These are phyloP conservation scores for Cruciata laevipes DNA, from an alignment of 257 asterid genomes.

Conservation along the genomic window DNA sequence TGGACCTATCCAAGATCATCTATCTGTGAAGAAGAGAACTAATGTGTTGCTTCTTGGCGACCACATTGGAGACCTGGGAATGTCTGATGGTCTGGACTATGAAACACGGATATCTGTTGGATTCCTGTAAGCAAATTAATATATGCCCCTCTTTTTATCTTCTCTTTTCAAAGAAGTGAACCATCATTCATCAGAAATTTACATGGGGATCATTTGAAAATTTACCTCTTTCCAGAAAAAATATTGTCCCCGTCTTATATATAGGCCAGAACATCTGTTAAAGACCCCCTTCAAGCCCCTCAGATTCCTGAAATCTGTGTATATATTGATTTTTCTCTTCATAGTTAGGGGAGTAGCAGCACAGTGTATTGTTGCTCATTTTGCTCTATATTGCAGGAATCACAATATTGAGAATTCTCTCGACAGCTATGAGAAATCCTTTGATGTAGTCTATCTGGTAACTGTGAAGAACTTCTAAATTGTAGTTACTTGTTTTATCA, in stretches of 20 bases:
- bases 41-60: conserved; percentile 92
- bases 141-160: background rate
- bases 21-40: conserved; percentile 60
- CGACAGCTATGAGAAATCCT: conserved; percentile 58
- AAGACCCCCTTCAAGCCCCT: too few species aligned
- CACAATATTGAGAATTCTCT: conserved; percentile 66
- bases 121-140: conserved; percentile 59
- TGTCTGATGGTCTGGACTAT: conserved; percentile 86
- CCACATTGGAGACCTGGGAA: conserved; percentile 91
- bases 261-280: background rate
- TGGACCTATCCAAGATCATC: conserved; percentile 40
- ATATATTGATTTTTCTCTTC: background rate
- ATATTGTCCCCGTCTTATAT: background rate
- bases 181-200: background rate
- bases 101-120: conserved; percentile 79
- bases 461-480: background rate
- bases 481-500: background rate
- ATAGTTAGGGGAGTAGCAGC: background rate
- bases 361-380: conserved; percentile 2
- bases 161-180: background rate
- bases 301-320: background rate
- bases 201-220: background rate
- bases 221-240: background rate
- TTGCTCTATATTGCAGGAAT: conserved; percentile 47
- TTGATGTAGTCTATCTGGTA: conserved; percentile 79